Percentiles rank a stretch among this genome's conserved stretches.
phyloP scores from a whole-genome alignment of 768 basidiomycete species.

The Phanerochaete carnosa region DNA sequence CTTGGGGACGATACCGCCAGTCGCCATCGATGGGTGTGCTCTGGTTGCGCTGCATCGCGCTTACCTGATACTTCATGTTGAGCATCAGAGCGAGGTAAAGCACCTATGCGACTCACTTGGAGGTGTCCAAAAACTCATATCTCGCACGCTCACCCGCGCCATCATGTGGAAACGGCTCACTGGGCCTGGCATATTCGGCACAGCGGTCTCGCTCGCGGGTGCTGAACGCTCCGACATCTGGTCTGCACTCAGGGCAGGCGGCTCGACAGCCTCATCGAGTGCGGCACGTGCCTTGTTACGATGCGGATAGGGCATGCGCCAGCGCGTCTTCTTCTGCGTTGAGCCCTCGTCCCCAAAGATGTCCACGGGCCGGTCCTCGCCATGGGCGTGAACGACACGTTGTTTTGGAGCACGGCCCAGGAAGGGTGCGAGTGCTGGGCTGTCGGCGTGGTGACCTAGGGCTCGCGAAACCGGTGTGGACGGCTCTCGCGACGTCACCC shows the following conservation, averaged over 20 bases:
- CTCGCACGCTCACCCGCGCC: constrained; percentile 39
- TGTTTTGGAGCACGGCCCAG: constrained; percentile 42
- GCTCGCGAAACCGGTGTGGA: constrained; percentile 40
- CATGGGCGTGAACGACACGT: constrained; percentile 36
- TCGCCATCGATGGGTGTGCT: constrained; percentile 46
- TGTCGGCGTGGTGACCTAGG: constrained; percentile 48
- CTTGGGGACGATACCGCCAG: constrained; percentile 42
- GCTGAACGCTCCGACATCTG: not conserved
- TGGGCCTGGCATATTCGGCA: constrained; percentile 6
- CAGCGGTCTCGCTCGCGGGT: not conserved
- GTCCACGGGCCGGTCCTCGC: constrained; percentile 32
- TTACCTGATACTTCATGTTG: not conserved
- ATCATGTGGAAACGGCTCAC: constrained; percentile 45
- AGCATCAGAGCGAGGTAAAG: constrained; percentile 7
- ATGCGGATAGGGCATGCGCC: constrained; percentile 38
- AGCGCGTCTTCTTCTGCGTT: constrained; percentile 12
- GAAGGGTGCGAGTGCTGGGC: constrained; percentile 48
- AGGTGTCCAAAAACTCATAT: constrained; percentile 43
- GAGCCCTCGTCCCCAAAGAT: constrained; percentile 23
- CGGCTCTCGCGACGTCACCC: constrained; percentile 16
- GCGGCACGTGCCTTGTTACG: constrained; percentile 38
- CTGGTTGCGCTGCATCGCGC: not conserved
- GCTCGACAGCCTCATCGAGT: constrained; percentile 28
- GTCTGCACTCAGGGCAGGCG: constrained; percentile 2
- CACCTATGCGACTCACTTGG: constrained; percentile 26